Base-by-base conservation (phyloP, 1,284 basidiomycete species). In the Tilletia walkeri region DNA sequence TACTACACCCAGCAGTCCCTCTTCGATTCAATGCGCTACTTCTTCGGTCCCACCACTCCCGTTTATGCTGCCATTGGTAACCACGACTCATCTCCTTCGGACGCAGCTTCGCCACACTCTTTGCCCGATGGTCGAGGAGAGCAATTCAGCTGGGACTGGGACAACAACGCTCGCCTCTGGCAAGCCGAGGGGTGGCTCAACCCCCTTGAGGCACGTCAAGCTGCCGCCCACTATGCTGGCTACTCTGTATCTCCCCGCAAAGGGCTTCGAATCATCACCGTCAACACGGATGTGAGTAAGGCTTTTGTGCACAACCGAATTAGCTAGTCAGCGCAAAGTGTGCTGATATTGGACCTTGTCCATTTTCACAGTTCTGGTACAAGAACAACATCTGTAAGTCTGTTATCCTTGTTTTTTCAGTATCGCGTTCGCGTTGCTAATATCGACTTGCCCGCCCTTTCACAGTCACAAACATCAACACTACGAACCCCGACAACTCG, bases 211-310 rank as follows among this genome's bases (percentile, higher is more conserved):
- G 88, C 89, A 0, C 80, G 87, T 68, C 84, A 87, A 66, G 90
- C 90, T 0, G 87, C 87, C 65, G 85, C 88, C 1, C 91, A 93
- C 82, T 92, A 92, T 77, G 88, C 89, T 9, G 91, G 87, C 12
- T 93, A 91, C 80, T 89, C 89, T 84, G 90, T 92, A 20, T 86
- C 87, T 73, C 88, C 90, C 24, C 77, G 82, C 5, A 89, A 91
- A 72, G 91, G 90, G 1, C 84, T 93, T 38, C 86, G 90, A 39
- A 84, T 93, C 59, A 91, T 93, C 71, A 89, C 90, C 48, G 82
- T 93, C 72, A 92, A 93, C 79, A 92, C 90, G 18, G 89, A 93
- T 80, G 76, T 81, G 36, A 76, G 73, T 68, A 67, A 67, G 24
- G 47, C n/a, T n/a, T n/a, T 48, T 48, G 10, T 48, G 12, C 47